Evolutionary conservation across 805 yeast genomes (phyloP), one percentile per base, ranked within the genome.

Genomic region (Tetrapisispora namnaoensis): DNA sequence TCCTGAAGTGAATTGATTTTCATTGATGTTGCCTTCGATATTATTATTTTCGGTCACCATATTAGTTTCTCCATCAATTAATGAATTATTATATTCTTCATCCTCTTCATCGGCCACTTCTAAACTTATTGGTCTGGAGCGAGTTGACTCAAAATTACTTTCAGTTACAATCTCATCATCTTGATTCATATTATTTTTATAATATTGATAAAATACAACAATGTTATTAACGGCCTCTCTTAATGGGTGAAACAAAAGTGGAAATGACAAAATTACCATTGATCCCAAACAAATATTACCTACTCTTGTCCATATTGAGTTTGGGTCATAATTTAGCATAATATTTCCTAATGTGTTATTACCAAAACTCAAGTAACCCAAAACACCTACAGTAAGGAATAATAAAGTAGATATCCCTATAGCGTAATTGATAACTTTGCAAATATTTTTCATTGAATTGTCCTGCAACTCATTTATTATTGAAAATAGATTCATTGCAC

Each of bases 231-330:
- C 67, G 3, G 90, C 81, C 17, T 85, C 77, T 52, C 95, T 71
- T 52, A 88, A 80, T 20, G 95, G 95, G 63, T 85, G 88, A 58
- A 87, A 83, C 73, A 85, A 80, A 50, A 86, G 71, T 16, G 95
- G 95, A 66, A 74, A 86, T 4, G 89, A 81, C 38, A 86, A 69
- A n/a, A 80, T 69, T 16, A 86, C 85, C 90, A 85, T 83, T 18
- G 80, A 62, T 0, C 82, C 85, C 35, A 86, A 70, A 41, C 84
- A 72, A 34, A 78, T 70, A 53, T 84, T 75, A 6, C 87, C 93
- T 17, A 72, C 39, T 40, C 65, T 65, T 2, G 82, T 72, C 46
- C 73, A 67, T 11, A 71, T 56, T 2, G 79, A 72, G 48, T 74
- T 69, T 7, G 73, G 70, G 36, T 82, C 77, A 58, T 85, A 86